Evolutionary conservation across 148 eudicot species (phyloP).

Genomic region (Chenopodium formosanum): DNA sequence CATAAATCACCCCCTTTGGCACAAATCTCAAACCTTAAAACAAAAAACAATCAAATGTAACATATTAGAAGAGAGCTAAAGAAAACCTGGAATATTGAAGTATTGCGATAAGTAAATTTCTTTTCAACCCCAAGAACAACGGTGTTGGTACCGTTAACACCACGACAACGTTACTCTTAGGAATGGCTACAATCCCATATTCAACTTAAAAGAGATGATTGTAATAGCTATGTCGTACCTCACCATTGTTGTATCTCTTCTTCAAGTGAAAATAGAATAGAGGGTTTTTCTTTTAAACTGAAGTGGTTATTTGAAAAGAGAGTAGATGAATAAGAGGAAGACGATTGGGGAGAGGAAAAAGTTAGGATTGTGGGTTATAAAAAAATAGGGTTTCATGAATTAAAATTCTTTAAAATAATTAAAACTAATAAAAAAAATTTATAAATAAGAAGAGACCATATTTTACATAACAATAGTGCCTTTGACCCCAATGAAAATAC

Average conservation of each 20-base stretch:
- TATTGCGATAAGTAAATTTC: constrained; percentile 66
- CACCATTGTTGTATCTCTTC: constrained; percentile 48
- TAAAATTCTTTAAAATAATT: no score
- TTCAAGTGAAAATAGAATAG: no score
- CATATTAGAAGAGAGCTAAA: neutral
- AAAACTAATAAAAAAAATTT: no score
- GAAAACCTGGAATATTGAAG: constrained; percentile 81
- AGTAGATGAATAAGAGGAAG: no score
- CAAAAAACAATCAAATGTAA: neutral
- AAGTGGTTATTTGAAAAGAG: no score
- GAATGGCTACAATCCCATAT: constrained; percentile 94
- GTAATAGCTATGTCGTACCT: constrained; percentile 94
- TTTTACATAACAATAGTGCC: no score
- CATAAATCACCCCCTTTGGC: neutral
- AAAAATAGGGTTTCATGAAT: no score
- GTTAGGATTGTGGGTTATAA: no score
- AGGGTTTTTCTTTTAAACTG: no score
- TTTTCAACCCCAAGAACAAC: constrained; percentile 91
- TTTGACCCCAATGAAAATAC: no score
- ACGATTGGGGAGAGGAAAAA: no score
- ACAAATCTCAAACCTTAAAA: neutral
- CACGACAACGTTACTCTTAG: constrained; percentile 89
- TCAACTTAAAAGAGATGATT: constrained; percentile 94
- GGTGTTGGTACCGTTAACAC: constrained; percentile 52
- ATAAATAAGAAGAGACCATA: no score